Percentiles rank a stretch among this genome's conserved stretches.
Evolutionary conservation across 2,329 filamentous ascomycete genomes (phyloP).

Genomic region (Botrytis hyacinthi): DNA sequence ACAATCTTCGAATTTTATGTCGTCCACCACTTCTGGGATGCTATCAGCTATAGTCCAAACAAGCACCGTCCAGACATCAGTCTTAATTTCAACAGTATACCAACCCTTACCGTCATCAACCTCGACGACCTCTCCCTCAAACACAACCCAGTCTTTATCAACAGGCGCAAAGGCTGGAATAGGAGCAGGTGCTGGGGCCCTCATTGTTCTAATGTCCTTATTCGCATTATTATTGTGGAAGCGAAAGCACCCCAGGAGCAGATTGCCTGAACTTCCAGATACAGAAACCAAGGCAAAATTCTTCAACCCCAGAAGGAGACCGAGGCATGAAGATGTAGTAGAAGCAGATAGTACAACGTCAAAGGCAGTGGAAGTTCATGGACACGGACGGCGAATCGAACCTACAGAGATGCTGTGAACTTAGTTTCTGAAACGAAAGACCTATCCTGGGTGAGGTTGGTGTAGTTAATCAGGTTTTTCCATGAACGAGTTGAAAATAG

Average conservation of each 20-base stretch:
- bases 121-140: not conserved
- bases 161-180: not conserved
- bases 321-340: not conserved
- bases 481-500: not conserved
- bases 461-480: not conserved
- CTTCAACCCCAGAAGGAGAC: not conserved
- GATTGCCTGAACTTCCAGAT: not conserved
- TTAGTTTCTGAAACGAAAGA: not conserved
- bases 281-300: not conserved
- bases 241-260: not conserved
- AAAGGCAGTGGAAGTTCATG: not conserved
- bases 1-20: not conserved
- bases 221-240: constrained; percentile 1
- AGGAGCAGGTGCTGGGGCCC: not conserved
- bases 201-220: not conserved
- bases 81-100: constrained; percentile 5
- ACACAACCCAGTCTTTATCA: not conserved
- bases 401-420: not conserved
- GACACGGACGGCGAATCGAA: not conserved
- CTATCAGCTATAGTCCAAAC: not conserved
- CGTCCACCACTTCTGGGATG: not conserved
- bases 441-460: not conserved
- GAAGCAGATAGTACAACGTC: not conserved
- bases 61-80: not conserved
- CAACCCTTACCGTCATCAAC: not conserved